A percentile compares a stretch with the other conserved stretches of the same genome.
Evolutionary conservation across 148 eudicot species (phyloP).

Genomic region (Silene uniflora): DNA sequence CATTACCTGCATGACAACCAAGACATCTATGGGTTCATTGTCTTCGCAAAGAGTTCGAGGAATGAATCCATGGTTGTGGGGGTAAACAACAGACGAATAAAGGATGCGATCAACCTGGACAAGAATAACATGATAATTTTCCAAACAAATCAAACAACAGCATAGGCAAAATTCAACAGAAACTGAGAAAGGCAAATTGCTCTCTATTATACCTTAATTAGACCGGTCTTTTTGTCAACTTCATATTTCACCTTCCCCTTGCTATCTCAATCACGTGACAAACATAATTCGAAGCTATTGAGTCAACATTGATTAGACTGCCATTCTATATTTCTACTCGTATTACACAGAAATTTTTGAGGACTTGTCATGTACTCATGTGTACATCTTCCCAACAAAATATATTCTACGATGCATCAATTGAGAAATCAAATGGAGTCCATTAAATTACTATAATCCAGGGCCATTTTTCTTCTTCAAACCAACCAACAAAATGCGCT

Average conservation of each 20-base stretch:
- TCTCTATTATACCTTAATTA: slow-evolving; percentile 53
- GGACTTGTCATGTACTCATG: too few relatives aligned
- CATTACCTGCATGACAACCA: slow-evolving; percentile 84
- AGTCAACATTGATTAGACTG: too few relatives aligned
- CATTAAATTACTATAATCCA: too few relatives aligned
- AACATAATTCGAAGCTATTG: too few relatives aligned
- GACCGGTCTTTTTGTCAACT: slow-evolving; percentile 74
- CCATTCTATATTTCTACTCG: too few relatives aligned
- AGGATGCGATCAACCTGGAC: slow-evolving; percentile 75
- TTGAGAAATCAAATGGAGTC: too few relatives aligned
- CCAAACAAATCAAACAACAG: background rate
- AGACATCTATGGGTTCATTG: slow-evolving; percentile 72
- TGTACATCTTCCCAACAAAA: too few relatives aligned
- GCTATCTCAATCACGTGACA: slow-evolving; percentile 57
- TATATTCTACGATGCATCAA: too few relatives aligned
- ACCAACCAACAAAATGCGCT: too few relatives aligned
- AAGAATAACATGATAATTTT: background rate
- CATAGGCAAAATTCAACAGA: background rate
- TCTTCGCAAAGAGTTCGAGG: slow-evolving; percentile 82
- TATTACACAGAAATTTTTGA: too few relatives aligned
- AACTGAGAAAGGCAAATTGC: background rate
- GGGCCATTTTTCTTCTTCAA: too few relatives aligned
- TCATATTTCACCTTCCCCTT: slow-evolving; percentile 81
- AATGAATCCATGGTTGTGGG: slow-evolving; percentile 73
- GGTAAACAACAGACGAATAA: slow-evolving; percentile 75